Base-by-base conservation (phyloP, 1,284 basidiomycete species). In the Irpex sp. region DNA sequence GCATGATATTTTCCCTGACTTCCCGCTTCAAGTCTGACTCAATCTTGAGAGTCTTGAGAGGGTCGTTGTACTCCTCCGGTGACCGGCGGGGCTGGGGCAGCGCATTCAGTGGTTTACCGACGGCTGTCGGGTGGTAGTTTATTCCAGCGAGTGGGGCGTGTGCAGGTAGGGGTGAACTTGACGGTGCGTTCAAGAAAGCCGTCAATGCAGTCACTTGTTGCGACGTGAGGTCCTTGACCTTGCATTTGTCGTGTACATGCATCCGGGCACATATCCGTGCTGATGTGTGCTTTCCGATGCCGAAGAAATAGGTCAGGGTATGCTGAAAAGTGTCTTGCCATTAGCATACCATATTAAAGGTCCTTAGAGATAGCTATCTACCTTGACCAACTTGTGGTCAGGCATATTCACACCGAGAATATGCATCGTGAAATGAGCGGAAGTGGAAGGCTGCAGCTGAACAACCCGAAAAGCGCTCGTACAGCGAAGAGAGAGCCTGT, bases 181-280 rank as follows among this genome's bases (percentile, higher is more conserved):
- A 78, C 0, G 94, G 94, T 0, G 93, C 93, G 0, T 93, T 94
- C 11, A 97, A 86, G 76, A 95, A 94, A 9, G 95, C 92, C 8
- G 93, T 89, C 15, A 97, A 83, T 44, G 88, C 82, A 13, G 92
- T 96, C 62, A 94, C 81, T 81, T 97, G 94, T 34, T 84, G 79
- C 31, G 93, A 87, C 9, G 90, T 87, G 31, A 97, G 80, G 71
- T 92, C 85, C 59, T 83, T 83, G 65, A 97, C 85, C 74, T 86
- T 88, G 76, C 90, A 88, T 62, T 82, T 82, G 79, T 91, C 86
- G 76, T 97, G 94, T 64, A 97, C 88, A 72, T 91, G 90, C 54
- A 96, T 84, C 63, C 95, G 91, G 3, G 95, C 93, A 75, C 95
- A 96, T 38, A 97, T 82, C 36, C 89, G 88, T 61, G 85, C 82